phyloP scores from a whole-genome alignment of 2,329 filamentous ascomycete genomes.

The Domatiomyces globalis region DNA sequence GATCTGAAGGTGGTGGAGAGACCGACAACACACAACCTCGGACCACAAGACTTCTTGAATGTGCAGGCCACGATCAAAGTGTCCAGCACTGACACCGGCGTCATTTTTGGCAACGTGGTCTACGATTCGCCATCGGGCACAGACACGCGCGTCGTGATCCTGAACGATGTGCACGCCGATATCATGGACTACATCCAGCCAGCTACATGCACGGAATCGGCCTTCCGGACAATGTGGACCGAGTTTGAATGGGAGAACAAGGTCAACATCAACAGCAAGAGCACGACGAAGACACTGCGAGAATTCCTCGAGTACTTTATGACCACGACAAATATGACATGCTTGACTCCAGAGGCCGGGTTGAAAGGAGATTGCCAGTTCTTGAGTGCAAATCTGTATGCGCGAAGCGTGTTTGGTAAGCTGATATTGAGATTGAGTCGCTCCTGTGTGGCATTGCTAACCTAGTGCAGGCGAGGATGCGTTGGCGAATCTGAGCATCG shows the following conservation, averaged over 20 bases:
- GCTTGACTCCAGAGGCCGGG: constrained; percentile 87
- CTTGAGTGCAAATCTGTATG: constrained; percentile 91
- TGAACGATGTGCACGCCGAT: constrained; percentile 95
- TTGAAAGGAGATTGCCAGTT: constrained; percentile 97
- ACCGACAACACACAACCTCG: constrained; percentile 89
- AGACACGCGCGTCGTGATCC: constrained; percentile 90
- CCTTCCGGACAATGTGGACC: constrained; percentile 99
- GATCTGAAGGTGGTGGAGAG: constrained; percentile 96
- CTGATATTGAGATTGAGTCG: constrained; percentile 19
- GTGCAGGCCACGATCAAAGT: constrained; percentile 98
- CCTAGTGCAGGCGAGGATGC: constrained; percentile 76
- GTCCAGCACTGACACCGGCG: constrained; percentile 90
- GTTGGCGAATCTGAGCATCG: constrained; percentile 90
- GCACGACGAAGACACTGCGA: constrained; percentile 59
- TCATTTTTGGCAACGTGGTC: constrained; percentile 97
- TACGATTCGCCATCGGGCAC: constrained; percentile 88
- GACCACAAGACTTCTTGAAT: constrained; percentile 92
- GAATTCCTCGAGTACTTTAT: constrained; percentile 90
- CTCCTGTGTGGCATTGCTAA: neutral
- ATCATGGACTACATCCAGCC: constrained; percentile 99
- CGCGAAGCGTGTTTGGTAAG: constrained; percentile 94
- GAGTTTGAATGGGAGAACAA: constrained; percentile 99
- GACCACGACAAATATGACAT: constrained; percentile 98
- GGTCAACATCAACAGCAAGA: constrained; percentile 97
- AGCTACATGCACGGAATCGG: constrained; percentile 87